A percentile compares a stretch with the other conserved stretches of the same genome.
Evolutionary conservation across 805 yeast genomes (phyloP).

Genomic region (Wickerhamiella qilinensis): DNA sequence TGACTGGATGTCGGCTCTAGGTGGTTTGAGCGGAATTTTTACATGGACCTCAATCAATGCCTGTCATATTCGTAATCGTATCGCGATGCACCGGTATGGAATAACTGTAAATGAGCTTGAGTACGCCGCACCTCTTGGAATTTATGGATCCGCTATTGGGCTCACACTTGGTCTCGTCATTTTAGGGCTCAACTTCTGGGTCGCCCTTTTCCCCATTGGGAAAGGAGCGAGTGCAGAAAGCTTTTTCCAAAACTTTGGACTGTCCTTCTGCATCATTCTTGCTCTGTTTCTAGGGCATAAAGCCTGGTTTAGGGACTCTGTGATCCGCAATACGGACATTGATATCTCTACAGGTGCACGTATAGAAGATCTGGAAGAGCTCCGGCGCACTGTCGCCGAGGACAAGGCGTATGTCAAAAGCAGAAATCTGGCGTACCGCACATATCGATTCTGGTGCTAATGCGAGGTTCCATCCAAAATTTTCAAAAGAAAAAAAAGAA

Average conservation of each 20-base stretch:
- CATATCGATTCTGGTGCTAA: slow-evolving; percentile 12
- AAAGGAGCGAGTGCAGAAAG: slow-evolving; percentile 11
- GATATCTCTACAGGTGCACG: slow-evolving; percentile 10
- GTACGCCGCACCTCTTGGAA: slow-evolving; percentile 51
- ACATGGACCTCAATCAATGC: slow-evolving; percentile 65
- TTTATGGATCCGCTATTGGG: slow-evolving; percentile 53
- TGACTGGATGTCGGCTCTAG: slow-evolving; percentile 60
- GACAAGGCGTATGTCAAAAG: slow-evolving; percentile 5
- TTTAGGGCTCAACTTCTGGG: slow-evolving; percentile 67
- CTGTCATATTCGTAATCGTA: slow-evolving; percentile 53
- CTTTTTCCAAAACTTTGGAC: slow-evolving; percentile 40
- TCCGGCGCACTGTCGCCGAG: slow-evolving; percentile 6
- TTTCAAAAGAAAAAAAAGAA: no score
- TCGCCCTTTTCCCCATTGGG: slow-evolving; percentile 47
- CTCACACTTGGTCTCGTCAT: slow-evolving; percentile 39
- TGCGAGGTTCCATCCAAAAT: no score
- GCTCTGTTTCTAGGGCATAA: slow-evolving; percentile 7
- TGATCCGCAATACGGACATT: slow-evolving; percentile 7
- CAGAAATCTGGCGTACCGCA: slow-evolving; percentile 3
- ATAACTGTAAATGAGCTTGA: slow-evolving; percentile 52
- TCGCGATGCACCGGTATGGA: slow-evolving; percentile 46
- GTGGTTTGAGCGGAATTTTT: slow-evolving; percentile 62
- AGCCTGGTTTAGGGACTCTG: slow-evolving; percentile 8
- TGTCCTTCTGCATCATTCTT: slow-evolving; percentile 27
- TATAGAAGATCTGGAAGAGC: slow-evolving; percentile 7